Percentiles rank a stretch among this genome's conserved stretches.
Conservation (phyloP, 1,284 basidiomycete genomes). For the Athelia sp. region DNA sequence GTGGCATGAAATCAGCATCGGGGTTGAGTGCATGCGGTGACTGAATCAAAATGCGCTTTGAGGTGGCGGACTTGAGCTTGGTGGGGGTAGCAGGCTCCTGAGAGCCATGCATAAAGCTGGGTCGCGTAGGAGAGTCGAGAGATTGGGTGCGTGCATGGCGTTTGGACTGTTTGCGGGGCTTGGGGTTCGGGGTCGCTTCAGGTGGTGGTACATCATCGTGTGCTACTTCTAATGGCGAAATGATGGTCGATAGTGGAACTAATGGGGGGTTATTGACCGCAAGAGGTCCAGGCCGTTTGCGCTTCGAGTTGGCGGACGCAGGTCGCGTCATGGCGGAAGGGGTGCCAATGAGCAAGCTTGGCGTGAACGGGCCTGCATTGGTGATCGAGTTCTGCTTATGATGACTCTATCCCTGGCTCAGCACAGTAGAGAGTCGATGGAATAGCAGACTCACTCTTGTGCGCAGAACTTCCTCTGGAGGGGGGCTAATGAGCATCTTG, state of each 20-base stretch:
- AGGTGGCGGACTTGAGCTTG: slow-evolving; percentile 22
- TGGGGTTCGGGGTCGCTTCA: slow-evolving; percentile 52
- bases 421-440: slow-evolving; percentile 2
- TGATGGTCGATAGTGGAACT: slow-evolving; percentile 6
- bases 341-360: slow-evolving; percentile 2
- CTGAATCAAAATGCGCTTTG: slow-evolving; percentile 25
- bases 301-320: slow-evolving; percentile 20
- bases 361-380: slow-evolving; percentile 6
- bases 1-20: slow-evolving; percentile 45
- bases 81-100: slow-evolving; percentile 19
- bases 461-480: slow-evolving; percentile 36
- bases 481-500: slow-evolving; percentile 37
- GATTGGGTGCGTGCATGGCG: slow-evolving; percentile 17
- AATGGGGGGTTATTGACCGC: slow-evolving; percentile 1
- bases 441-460: slow-evolving; percentile 13
- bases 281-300: slow-evolving; percentile 26
- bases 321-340: background rate
- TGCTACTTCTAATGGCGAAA: slow-evolving; percentile 9
- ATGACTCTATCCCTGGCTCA: slow-evolving; percentile 6
- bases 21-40: slow-evolving; percentile 46
- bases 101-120: slow-evolving; percentile 7
- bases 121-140: slow-evolving; percentile 25
- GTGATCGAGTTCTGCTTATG: slow-evolving; percentile 1
- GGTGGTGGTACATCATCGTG: slow-evolving; percentile 11
- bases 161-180: slow-evolving; percentile 50